phyloP scores from a whole-genome alignment of 2,329 filamentous ascomycete species.

The Orbilia blumenaviensis region DNA sequence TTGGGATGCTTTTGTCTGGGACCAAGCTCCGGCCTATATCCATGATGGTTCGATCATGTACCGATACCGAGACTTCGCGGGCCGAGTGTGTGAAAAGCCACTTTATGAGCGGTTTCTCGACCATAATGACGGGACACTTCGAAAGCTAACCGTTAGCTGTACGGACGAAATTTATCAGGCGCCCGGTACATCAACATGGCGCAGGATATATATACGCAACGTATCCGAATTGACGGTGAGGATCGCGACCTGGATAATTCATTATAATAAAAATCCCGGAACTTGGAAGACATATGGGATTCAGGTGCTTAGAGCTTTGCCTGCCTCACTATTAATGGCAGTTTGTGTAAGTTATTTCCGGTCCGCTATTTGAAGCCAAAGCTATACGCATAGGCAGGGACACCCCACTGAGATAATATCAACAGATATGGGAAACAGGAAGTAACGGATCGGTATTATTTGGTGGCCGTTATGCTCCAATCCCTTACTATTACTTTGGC shows the following conservation, averaged over 20 bases:
- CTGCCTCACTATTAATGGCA: constrained; percentile 31
- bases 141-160: constrained; percentile 53
- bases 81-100: constrained; percentile 32
- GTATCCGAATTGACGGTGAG: constrained; percentile 14
- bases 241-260: constrained; percentile 55
- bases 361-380: too few relatives aligned
- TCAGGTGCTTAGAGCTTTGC: constrained; percentile 21
- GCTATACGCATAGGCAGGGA: not conserved
- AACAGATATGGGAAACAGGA: not conserved
- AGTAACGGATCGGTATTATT: not conserved
- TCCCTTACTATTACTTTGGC: constrained; percentile 46
- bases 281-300: constrained; percentile 37
- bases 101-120: constrained; percentile 53
- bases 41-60: not conserved
- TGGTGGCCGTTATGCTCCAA: constrained; percentile 45
- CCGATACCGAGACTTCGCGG: constrained; percentile 53
- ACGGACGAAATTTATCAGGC: constrained; percentile 52
- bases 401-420: not conserved
- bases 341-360: constrained; percentile 1
- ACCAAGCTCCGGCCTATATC: not conserved
- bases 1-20: not conserved
- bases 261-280: constrained; percentile 45
- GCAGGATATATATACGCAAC: constrained; percentile 54
- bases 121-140: constrained; percentile 44
- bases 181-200: constrained; percentile 50